Conservation (phyloP, 441 rosid species). For the Dalechampia spathulata region DNA sequence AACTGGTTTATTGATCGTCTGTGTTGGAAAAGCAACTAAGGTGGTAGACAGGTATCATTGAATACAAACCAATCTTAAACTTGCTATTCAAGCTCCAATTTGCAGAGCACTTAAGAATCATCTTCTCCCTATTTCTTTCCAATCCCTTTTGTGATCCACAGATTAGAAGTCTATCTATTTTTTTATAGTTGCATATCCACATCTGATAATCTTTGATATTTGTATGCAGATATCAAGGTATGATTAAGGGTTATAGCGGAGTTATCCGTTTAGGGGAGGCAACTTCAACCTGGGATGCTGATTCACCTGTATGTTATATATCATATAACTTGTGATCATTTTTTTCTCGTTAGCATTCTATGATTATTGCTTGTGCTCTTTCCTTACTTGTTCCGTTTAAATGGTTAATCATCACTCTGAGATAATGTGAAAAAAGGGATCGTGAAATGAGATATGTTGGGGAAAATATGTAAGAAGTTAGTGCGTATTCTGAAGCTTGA, state of each 20-base stretch:
- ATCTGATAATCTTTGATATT: constrained; percentile 12
- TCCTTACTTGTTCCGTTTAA: no score
- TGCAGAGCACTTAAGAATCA: background rate
- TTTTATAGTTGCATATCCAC: constrained; percentile 1
- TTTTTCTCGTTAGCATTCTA: background rate
- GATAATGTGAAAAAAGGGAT: no score
- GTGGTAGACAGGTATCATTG: constrained; percentile 64
- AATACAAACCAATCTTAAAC: constrained; percentile 1
- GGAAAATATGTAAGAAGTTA: no score
- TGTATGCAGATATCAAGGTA: constrained; percentile 77
- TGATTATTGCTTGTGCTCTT: background rate
- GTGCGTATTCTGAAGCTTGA: background rate
- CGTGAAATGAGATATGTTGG: no score
- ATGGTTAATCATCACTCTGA: no score
- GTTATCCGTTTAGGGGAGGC: constrained; percentile 96
- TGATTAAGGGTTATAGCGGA: constrained; percentile 88
- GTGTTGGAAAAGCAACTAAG: constrained; percentile 89
- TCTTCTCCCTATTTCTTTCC: background rate
- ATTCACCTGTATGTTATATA: constrained; percentile 65
- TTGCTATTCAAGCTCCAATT: background rate
- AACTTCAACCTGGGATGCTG: constrained; percentile 93
- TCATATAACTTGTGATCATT: background rate
- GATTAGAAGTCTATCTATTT: background rate
- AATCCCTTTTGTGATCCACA: background rate
- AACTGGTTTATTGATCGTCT: constrained; percentile 84